A percentile compares a stretch with the other conserved stretches of the same genome.
These are phyloP conservation scores for Tolypocladium inflatum DNA, from an alignment of 2,329 filamentous ascomycete genomes.

Conservation along the genomic window DNA sequence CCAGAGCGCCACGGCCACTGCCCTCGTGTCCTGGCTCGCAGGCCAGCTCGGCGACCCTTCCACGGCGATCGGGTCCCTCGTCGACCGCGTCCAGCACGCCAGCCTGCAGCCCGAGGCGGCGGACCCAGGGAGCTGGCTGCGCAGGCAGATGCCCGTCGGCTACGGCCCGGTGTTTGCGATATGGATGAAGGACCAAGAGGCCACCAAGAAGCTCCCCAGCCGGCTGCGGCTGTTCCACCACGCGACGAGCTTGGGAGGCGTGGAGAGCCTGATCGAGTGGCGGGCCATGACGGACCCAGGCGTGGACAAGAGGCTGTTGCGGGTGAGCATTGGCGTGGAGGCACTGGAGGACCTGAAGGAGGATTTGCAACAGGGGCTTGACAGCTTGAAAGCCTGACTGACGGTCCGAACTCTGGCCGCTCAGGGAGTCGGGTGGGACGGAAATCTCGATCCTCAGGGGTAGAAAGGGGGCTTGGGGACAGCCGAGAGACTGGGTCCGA, in stretches of 20 bases:
- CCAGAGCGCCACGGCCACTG: constrained; percentile 62
- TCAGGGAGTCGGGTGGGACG: too few species aligned
- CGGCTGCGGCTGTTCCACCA: constrained; percentile 82
- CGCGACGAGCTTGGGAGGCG: constrained; percentile 85
- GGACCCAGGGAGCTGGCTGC: constrained; percentile 60
- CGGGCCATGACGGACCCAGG: constrained; percentile 72
- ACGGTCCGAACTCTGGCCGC: too few species aligned
- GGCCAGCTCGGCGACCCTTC: constrained; percentile 29
- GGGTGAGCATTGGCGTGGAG: constrained; percentile 83
- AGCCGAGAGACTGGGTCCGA: too few species aligned
- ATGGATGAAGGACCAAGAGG: constrained; percentile 46
- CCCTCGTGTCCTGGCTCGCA: constrained; percentile 64
- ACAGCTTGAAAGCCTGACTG: constrained; percentile 31
- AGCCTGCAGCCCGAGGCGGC: constrained; percentile 59
- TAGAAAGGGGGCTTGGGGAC: too few species aligned
- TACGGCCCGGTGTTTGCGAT: constrained; percentile 85
- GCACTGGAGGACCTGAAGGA: constrained; percentile 71
- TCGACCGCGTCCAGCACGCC: constrained; percentile 63
- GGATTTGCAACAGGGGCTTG: constrained; percentile 62
- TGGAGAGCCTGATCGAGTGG: constrained; percentile 97
- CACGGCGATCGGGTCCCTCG: constrained; percentile 37
- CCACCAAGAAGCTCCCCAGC: constrained; percentile 64
- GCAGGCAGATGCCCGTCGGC: constrained; percentile 81
- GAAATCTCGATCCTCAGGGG: too few species aligned
- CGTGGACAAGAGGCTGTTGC: constrained; percentile 63